Evolutionary conservation across 2,329 filamentous ascomycete genomes (phyloP), one percentile per base, ranked within the genome.

Genomic region (Waltergamsia citrina): DNA sequence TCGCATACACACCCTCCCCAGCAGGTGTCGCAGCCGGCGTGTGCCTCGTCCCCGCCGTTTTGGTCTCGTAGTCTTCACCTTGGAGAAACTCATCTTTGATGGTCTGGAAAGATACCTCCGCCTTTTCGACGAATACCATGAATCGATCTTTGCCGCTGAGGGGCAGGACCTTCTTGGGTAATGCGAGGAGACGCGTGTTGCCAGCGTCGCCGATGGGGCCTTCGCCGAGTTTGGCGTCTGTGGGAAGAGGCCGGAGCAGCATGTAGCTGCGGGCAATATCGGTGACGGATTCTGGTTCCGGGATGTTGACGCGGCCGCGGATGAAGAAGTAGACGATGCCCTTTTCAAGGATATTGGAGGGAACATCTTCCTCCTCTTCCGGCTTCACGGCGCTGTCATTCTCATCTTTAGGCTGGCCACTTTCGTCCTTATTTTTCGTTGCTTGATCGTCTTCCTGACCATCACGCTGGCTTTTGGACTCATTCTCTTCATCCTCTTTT

Each of bases 241-340:
- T 60, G 1, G 71, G 74, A 4, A 90, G 62, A 1, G 86, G 86
- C 1, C 83, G 75, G 4, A 94, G 69, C 11, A 94, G 70, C 47
- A 94, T 78, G 60, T 81, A 90, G 41, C 72, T 86, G 32, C 85
- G 79, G 27, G 82, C 76, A 32, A 94, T 71, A 34, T 94, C 86
- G 26, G 71, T 59, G 2, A 90, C 65, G 29, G 71, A 68, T 14
- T 79, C 69, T 0, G 85, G 79, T 6, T 84, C 69, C 5, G 85
- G 74, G 18, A 84, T 69, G 33, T 76, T 74, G 24, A 94, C 84
- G 10, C 85, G 78, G 7, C 78, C 77, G 14, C 87, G 79, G 47
- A 82, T 81, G 64, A 94, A 93, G 68, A 94, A 94, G 65, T 94
- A 94, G 44, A 94, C 78, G 45, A 92, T 72, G 4, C 87, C 87